Evolutionary conservation across 2,329 filamentous ascomycete genomes (phyloP).

Genomic region (Colletotrichum siamense): DNA sequence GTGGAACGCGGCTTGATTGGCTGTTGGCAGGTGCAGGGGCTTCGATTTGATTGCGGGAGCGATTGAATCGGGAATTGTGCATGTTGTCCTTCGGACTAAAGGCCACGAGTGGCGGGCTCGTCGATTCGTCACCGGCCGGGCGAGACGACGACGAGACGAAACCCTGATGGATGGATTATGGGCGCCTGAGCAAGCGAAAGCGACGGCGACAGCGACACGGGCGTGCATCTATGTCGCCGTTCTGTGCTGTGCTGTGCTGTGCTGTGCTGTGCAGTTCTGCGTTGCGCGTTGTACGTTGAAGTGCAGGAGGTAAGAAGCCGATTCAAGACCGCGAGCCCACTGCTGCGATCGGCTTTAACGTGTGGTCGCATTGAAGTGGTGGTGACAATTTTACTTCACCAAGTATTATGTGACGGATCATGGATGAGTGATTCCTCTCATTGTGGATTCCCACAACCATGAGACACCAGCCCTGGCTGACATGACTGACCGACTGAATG

Average conservation of each 20-base stretch:
- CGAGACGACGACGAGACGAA: slow-evolving; percentile 3
- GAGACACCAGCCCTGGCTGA: background rate
- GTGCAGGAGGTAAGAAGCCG: background rate
- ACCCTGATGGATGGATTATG: slow-evolving; percentile 9
- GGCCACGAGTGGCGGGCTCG: background rate
- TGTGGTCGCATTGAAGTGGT: background rate
- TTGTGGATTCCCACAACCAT: background rate
- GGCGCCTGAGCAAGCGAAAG: background rate
- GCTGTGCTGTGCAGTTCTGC: background rate
- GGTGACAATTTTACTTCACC: background rate
- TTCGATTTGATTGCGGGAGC: slow-evolving; percentile 2
- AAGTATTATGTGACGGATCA: background rate
- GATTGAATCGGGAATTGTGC: slow-evolving; percentile 16
- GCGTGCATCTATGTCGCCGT: background rate
- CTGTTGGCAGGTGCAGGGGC: background rate
- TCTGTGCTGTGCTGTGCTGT: background rate
- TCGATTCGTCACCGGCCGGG: background rate
- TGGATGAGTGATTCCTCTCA: slow-evolving; percentile 2
- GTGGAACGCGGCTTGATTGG: slow-evolving; percentile 13
- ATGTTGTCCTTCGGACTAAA: slow-evolving; percentile 5
- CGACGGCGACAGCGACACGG: background rate
- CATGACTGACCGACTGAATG: background rate
- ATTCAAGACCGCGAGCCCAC: background rate
- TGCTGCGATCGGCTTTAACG: background rate
- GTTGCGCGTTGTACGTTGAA: background rate